Evolutionary conservation across 768 basidiomycete species (phyloP).

Genomic region (Mycena leptocephala): DNA sequence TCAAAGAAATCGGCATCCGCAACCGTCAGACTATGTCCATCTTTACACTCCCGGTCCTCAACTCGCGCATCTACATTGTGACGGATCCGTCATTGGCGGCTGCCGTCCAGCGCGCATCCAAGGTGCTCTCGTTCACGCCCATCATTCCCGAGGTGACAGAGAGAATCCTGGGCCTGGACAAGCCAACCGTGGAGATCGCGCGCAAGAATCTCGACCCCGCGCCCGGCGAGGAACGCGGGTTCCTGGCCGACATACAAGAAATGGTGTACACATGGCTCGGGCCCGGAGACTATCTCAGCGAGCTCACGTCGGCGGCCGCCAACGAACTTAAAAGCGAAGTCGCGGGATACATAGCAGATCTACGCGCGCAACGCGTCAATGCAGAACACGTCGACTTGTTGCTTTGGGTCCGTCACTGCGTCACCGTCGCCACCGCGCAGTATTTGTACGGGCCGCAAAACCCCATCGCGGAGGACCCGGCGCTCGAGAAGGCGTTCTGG

Average conservation of each 20-base stretch:
- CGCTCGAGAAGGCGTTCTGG: conserved; percentile 31
- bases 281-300: conserved; percentile 22
- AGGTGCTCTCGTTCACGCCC: conserved; percentile 28
- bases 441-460: conserved; percentile 30
- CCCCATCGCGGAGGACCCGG: conserved; percentile 18
- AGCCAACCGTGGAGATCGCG: conserved; percentile 19
- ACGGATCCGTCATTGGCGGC: conserved; percentile 32
- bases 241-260: conserved; percentile 30
- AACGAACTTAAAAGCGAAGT: conserved; percentile 11
- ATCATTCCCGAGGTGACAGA: conserved; percentile 29
- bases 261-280: conserved; percentile 32
- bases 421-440: conserved; percentile 25
- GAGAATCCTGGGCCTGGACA: conserved; percentile 24
- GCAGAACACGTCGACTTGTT: conserved; percentile 24
- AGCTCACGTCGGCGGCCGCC: conserved; percentile 24
- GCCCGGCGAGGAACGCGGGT: conserved; percentile 26
- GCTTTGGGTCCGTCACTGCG: conserved; percentile 28
- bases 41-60: conserved; percentile 31
- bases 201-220: conserved; percentile 33
- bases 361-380: not conserved
- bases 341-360: not conserved
- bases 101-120: conserved; percentile 34
- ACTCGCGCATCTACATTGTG: conserved; percentile 33
- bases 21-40: conserved; percentile 22
- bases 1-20: conserved; percentile 28